Evolutionary conservation across 345 rosid genomes (phyloP).

Genomic region (Arabis alpina): DNA sequence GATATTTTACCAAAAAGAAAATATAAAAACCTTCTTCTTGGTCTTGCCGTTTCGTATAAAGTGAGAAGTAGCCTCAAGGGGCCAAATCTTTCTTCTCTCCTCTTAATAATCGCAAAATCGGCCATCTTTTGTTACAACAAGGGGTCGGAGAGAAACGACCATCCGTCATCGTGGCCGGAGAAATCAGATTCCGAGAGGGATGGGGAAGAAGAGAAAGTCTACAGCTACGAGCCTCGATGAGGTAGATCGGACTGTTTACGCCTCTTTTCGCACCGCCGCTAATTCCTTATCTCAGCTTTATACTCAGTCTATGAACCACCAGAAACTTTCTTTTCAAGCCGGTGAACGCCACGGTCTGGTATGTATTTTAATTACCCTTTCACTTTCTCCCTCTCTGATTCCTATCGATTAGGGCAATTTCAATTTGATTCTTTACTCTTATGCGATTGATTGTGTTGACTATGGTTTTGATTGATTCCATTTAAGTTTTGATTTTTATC

Average conservation of each 20-base stretch:
- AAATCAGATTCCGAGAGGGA: conserved; percentile 32
- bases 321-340: conserved; percentile 71
- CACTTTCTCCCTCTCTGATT: conserved; percentile 7
- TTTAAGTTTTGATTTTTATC: neutral
- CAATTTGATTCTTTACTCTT: neutral
- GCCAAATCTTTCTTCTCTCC: conserved; percentile 7
- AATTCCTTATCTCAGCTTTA: conserved; percentile 90
- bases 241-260: conserved; percentile 95
- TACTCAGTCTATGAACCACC: conserved; percentile 80
- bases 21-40: conserved; percentile 14
- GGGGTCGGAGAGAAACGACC: conserved; percentile 15
- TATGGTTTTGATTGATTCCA: neutral
- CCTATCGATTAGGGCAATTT: conserved; percentile 2
- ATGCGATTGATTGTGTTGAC: neutral
- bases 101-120: neutral
- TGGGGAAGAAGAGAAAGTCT: conserved; percentile 96
- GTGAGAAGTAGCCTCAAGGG: neutral
- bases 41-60: conserved; percentile 33
- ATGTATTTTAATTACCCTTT: neutral
- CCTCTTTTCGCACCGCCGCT: conserved; percentile 88
- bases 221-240: conserved; percentile 86
- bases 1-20: neutral
- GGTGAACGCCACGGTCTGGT: conserved; percentile 81
- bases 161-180: conserved; percentile 35
- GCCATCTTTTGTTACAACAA: neutral